Evolutionary conservation across 805 yeast genomes (phyloP).

Genomic region (Candida ipomoeae): DNA sequence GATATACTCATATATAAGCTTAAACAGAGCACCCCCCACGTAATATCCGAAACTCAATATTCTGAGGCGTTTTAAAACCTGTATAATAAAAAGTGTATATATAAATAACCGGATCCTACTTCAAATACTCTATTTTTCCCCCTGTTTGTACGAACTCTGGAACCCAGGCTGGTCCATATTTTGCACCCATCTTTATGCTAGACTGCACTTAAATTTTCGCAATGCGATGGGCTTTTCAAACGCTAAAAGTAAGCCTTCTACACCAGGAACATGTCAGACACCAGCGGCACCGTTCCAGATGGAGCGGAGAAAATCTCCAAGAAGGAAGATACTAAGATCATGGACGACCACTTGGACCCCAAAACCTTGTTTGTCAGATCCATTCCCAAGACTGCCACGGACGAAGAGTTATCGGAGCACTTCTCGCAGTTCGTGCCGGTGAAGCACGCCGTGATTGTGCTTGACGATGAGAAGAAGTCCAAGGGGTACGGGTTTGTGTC

Average conservation of each 20-base stretch:
- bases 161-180: neutral
- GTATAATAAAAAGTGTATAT: too few relatives aligned
- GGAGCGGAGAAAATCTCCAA: neutral
- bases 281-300: neutral
- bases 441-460: slow-evolving; percentile 89
- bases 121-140: too few relatives aligned
- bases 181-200: neutral
- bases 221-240: slow-evolving; percentile 5
- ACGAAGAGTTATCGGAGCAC: slow-evolving; percentile 75
- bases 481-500: slow-evolving; percentile 96
- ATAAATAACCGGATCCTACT: too few relatives aligned
- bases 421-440: slow-evolving; percentile 94
- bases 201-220: slow-evolving; percentile 1
- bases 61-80: neutral
- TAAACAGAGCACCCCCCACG: too few relatives aligned
- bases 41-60: neutral
- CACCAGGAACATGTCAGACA: slow-evolving; percentile 1
- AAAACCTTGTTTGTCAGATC: slow-evolving; percentile 81
- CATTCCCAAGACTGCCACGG: slow-evolving; percentile 74
- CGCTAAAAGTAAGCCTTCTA: neutral
- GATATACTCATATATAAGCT: neutral
- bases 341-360: slow-evolving; percentile 42
- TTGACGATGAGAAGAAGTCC: slow-evolving; percentile 68
- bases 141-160: too few relatives aligned
- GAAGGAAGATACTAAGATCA: neutral